These are phyloP conservation scores for Mycena vitilis DNA, from an alignment of 768 basidiomycete genomes.

Conservation along the genomic window DNA sequence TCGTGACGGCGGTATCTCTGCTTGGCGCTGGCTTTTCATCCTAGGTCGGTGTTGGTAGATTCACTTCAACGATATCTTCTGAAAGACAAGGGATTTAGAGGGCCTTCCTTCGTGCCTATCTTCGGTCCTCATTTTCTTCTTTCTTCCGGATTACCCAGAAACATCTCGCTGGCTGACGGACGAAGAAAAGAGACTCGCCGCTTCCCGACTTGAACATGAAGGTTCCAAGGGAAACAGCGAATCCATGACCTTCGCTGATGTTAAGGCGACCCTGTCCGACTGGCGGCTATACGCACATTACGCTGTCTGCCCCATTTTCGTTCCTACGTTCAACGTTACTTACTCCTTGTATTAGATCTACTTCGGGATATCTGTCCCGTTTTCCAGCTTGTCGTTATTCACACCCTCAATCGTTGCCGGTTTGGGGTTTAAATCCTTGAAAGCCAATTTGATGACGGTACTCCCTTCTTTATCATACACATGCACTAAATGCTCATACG, in stretches of 20 bases:
- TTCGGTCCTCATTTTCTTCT: constrained; percentile 44
- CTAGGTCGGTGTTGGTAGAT: constrained; percentile 27
- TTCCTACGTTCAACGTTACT: not conserved
- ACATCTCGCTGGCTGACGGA: constrained; percentile 56
- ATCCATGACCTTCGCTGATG: constrained; percentile 51
- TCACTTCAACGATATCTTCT: constrained; percentile 44
- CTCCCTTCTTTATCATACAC: too few relatives aligned
- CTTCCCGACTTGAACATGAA: constrained; percentile 41
- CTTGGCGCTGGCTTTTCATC: constrained; percentile 45
- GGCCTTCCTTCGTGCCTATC: constrained; percentile 57
- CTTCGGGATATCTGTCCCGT: constrained; percentile 57
- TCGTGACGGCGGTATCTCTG: constrained; percentile 34
- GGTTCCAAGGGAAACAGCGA: constrained; percentile 40
- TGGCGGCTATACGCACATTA: constrained; percentile 54
- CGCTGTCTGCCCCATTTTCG: constrained; percentile 39
- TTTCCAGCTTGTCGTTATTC: constrained; percentile 59
- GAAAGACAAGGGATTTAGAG: constrained; percentile 39
- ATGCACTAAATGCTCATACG: too few relatives aligned
- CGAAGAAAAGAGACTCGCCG: constrained; percentile 54
- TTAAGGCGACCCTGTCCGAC: constrained; percentile 48
- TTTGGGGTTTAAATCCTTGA: constrained; percentile 55
- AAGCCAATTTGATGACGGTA: constrained; percentile 61
- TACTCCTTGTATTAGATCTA: constrained; percentile 36
- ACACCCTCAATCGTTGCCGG: constrained; percentile 65
- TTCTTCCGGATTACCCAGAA: constrained; percentile 64